phyloP scores from a whole-genome alignment of 352 stramenopile species.

The Pythium periplocum region DNA sequence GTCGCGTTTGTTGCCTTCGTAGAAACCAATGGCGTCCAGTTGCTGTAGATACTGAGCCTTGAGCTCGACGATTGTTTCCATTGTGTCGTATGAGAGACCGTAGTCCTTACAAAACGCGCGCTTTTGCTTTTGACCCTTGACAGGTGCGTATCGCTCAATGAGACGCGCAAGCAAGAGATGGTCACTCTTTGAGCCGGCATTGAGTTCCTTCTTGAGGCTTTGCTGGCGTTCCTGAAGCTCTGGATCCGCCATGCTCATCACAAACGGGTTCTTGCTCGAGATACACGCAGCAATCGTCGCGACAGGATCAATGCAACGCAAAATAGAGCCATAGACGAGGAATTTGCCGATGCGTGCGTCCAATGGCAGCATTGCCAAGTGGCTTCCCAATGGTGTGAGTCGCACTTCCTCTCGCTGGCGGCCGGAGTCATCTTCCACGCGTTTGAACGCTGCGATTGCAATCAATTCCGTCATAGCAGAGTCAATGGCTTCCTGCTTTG shows the following conservation, averaged over 20 bases:
- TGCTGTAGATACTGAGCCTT: conserved; percentile 84
- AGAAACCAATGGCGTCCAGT: conserved; percentile 73
- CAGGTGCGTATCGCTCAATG: conserved; percentile 59
- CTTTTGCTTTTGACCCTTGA: conserved; percentile 44
- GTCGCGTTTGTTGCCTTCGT: conserved; percentile 34
- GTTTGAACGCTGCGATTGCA: conserved; percentile 84
- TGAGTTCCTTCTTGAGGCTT: conserved; percentile 61
- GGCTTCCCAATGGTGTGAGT: conserved; percentile 92
- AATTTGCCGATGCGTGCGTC: conserved; percentile 87
- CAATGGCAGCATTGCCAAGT: conserved; percentile 77
- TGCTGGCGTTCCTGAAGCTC: conserved; percentile 55
- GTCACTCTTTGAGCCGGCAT: conserved; percentile 65
- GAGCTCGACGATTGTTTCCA: conserved; percentile 91
- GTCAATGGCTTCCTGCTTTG: conserved; percentile 83
- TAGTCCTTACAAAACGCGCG: conserved; percentile 65
- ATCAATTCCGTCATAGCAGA: conserved; percentile 90
- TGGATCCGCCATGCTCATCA: conserved; percentile 64
- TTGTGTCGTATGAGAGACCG: conserved; percentile 79
- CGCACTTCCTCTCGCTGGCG: conserved; percentile 33
- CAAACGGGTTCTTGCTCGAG: conserved; percentile 73
- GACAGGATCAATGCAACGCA: conserved; percentile 79
- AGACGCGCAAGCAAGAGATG: conserved; percentile 76
- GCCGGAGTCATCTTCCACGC: conserved; percentile 10
- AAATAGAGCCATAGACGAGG: conserved; percentile 81
- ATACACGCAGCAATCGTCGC: conserved; percentile 81